Evolutionary conservation across 306 rosid species (phyloP), one percentile per base, ranked within the genome.

Genomic region (Sophora flavescens): DNA sequence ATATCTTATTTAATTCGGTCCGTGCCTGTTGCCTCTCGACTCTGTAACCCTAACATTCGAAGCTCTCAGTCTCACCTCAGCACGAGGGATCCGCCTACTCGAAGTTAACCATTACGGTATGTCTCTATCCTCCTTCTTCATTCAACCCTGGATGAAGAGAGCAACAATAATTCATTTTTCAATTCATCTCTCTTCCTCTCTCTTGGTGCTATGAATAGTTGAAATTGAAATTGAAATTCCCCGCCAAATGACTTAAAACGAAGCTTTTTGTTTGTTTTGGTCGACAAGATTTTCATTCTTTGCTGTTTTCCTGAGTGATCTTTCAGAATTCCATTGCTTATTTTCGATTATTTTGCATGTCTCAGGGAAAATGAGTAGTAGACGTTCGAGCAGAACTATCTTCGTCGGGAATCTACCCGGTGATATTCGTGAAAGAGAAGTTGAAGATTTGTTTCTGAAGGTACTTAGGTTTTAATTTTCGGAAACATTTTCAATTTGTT

Each of bases 331-430:
- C 72, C 8, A 36, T 42, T 52, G 26, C 44, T 78, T 57, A 9
- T 12, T 38, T 56, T 68, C 32, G 15, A 50, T 53, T 32, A 4
- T 77, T 4, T 53, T n/a, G 1, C 57, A 52, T 54, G 50, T 12
- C 10, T 64, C 50, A 86, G 91, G 83, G 66, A 8, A 84, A 81
- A 65, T 96, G 98, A 96, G 99, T 61, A 22, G 22, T 54, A 82
- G 97, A 79, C 96, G 93, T 45, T 84, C 91, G 2, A 96, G 98
- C 89, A 90, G 93, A 84, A 93, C 97, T 39, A 84, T 96, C 17
- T 96, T 93, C 83, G 99, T 96, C 26, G 99, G 99, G 61, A 96
- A 96, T 79, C 96, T 96, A 9, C 99, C 99, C 6, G 99, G 98
- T 18, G 99, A 96, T 81, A 91, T 96, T 62, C 99, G 98, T 61